Evolutionary conservation across 306 rosid genomes (phyloP), one percentile per base, ranked within the genome.

Genomic region (Dalbergia cochinchinensis): DNA sequence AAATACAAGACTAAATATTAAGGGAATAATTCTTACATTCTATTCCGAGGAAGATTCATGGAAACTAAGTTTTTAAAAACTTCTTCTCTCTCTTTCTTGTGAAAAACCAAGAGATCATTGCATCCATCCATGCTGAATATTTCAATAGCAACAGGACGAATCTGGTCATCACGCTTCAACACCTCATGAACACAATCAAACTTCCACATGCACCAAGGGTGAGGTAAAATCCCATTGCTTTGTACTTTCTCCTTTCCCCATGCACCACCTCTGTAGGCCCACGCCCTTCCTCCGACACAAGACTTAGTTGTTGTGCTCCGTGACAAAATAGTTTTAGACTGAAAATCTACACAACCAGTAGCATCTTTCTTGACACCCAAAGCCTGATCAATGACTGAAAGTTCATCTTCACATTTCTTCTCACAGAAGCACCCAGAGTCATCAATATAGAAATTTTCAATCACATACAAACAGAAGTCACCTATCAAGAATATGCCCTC

Each of bases 121-220:
- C 94, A 96, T 71, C 99, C 99, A 87, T 96, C 99, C 98, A 96
- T 96, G 90, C 99, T 96, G 88, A 96, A 96, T 84, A 96, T 93
- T 87, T 96, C 99, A 76, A 96, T 75, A 85, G 99, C 99, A 69
- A 96, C 99, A 59, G 99, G 99, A 76, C 99, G 98, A 79, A 96
- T 87, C 86, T 96, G 99, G 88, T 91, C 93, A 90, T 96, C 99
- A 87, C 99, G 98, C 88, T 96, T 96, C 85, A 92, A 83, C 86
- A 96, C 88, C 91, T 96, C 99, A 87, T 93, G 99, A 85, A 96
- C 97, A 79, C 98, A 91, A 85, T 89, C 88, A 80, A 91, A 93
- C 85, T 96, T 93, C 99, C 99, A 96, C 98, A 96, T 96, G 68
- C 83, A 93, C 99, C 99, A 93, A 74, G 85, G 91, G 84, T 96